These are phyloP conservation scores for Botrytis paeoniae DNA, from an alignment of 2,329 filamentous ascomycete species.

Conservation along the genomic window DNA sequence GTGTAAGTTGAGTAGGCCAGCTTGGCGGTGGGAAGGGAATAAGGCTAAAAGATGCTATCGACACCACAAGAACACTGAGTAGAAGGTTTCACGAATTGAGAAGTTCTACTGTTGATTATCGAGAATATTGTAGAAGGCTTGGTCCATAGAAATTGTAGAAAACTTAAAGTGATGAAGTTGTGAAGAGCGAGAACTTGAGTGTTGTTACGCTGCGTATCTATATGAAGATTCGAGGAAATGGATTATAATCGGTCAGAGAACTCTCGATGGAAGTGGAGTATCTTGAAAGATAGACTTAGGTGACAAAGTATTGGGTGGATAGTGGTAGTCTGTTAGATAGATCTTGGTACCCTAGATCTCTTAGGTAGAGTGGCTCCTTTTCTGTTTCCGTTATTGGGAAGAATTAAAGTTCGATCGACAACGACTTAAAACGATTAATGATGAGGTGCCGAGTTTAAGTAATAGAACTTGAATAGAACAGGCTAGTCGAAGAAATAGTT, in stretches of 20 bases:
- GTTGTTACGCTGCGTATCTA: conserved; percentile 6
- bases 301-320: conserved; percentile 13
- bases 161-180: background rate
- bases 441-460: conserved; percentile 15
- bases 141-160: conserved; percentile 23
- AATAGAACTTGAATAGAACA: conserved; percentile 12
- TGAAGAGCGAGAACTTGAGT: background rate
- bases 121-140: conserved; percentile 1
- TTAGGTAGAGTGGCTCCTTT: conserved; percentile 3
- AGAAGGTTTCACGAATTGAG: background rate
- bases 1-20: conserved; percentile 39
- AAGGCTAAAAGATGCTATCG: conserved; percentile 7
- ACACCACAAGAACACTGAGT: background rate
- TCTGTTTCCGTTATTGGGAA: conserved; percentile 1
- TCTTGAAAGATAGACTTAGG: conserved; percentile 1
- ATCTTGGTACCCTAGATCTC: conserved; percentile 7
- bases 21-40: conserved; percentile 34
- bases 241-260: conserved; percentile 2
- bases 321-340: conserved; percentile 9
- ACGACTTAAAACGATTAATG: conserved; percentile 12
- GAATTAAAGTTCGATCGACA: conserved; percentile 10
- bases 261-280: background rate
- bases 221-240: conserved; percentile 5
- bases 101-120: conserved; percentile 13
- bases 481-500: conserved; percentile 16